Evolutionary conservation across 257 asterid species (phyloP), one percentile per base, ranked within the genome.

Genomic region (Rehmannia glutinosa): DNA sequence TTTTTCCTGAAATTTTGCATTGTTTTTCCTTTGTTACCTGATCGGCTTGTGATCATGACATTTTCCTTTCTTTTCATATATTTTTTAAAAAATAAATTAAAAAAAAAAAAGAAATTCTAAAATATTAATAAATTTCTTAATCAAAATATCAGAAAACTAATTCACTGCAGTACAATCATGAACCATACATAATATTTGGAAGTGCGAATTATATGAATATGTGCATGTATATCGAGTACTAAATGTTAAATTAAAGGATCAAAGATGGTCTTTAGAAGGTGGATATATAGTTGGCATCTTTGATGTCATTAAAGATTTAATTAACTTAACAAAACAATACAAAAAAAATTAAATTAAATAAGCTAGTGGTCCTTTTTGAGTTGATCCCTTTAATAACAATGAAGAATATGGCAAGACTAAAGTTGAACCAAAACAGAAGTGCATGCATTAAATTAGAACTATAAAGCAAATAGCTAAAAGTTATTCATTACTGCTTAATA

Each of bases 231-330:
- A 25, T 54, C 12, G 42, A 27, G 32, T 6, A 60, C 27, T 60
- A 32, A 30, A 57, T 32, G 55, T 27, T 45, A 20, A 62, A 36
- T 32, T 8, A 38, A 62, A 62, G 41, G 41, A 42, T 24, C 10
- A 54, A 61, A 35, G 30, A 2, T 23, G 62, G 49, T 2, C 59
- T 13, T 35, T 41, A 41, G 64, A 62, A 28, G 70, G 57, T 71
- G 65, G 47, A n/a, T n/a, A n/a, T n/a, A 36, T 6, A 13, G 70
- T 53, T 54, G 66, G 23, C 45, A 35, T 54, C 54, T 54, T 50
- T 27, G 45, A 50, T 54, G 53, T 56, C 67, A 64, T 49, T 33
- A 13, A 46, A 59, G 66, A 33, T 8, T 49, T 24, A 24, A 57
- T 66, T 41, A 47, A 32, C 11, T 42, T 35, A 12, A n/a, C 9